Percentiles rank a stretch among this genome's conserved stretches.
Evolutionary conservation across 2,329 filamentous ascomycete species (phyloP).

Genomic region (Cercospora sp.): DNA sequence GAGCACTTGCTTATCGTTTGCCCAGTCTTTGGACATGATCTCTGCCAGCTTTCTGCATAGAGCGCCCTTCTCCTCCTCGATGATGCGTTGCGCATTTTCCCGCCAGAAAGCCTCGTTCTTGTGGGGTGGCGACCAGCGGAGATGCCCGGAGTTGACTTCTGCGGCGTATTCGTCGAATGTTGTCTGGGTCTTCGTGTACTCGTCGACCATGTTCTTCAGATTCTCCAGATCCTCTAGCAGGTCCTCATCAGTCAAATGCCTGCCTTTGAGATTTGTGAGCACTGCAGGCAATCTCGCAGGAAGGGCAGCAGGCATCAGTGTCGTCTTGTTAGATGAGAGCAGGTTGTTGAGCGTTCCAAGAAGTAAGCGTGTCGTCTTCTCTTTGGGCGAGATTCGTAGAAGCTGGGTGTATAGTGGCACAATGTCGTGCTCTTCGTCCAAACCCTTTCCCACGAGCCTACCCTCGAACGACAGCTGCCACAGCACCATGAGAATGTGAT

Average conservation of each 20-base stretch:
- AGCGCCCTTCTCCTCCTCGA: conserved; percentile 78
- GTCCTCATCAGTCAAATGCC: conserved; percentile 55
- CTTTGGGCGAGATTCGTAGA: conserved; percentile 88
- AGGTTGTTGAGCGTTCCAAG: conserved; percentile 89
- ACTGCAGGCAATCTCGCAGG: conserved; percentile 75
- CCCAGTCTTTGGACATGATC: conserved; percentile 79
- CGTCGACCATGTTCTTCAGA: conserved; percentile 68
- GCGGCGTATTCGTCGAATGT: conserved; percentile 72
- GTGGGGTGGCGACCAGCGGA: conserved; percentile 91
- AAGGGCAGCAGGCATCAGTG: conserved; percentile 76
- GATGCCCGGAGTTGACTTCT: conserved; percentile 80
- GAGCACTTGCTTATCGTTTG: conserved; percentile 81
- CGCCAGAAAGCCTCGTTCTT: conserved; percentile 85
- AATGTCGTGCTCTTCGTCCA: conserved; percentile 92
- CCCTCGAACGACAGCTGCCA: conserved; percentile 97
- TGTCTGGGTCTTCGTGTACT: conserved; percentile 73
- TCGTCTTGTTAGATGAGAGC: conserved; percentile 68
- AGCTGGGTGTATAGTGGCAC: conserved; percentile 90
- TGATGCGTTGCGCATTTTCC: conserved; percentile 83
- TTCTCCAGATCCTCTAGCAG: conserved; percentile 53
- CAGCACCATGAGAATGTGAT: conserved; percentile 87
- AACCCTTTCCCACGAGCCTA: conserved; percentile 67
- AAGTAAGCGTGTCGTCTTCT: conserved; percentile 92
- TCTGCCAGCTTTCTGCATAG: conserved; percentile 80
- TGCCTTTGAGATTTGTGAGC: conserved; percentile 58